Base-by-base conservation (phyloP, 495 filamentous ascomycete genomes). In the Aspergillus sparsus region DNA sequence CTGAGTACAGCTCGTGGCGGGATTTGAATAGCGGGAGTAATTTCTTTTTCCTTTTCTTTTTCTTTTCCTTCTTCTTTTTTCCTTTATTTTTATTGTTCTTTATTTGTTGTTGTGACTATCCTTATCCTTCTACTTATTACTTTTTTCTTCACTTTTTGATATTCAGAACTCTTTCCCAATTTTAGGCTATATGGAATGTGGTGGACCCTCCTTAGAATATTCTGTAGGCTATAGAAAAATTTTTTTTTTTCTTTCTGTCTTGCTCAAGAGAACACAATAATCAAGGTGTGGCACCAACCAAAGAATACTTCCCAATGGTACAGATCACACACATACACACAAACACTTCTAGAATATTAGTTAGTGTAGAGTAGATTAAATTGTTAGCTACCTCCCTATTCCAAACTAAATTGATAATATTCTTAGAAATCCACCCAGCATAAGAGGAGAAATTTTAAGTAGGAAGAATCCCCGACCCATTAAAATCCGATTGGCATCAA, bases 291-390 rank as follows among this genome's bases (percentile, higher is more conserved):
- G 58, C 21, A 51, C 49, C 13, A 41, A 39, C 58, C 50, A 47
- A 37, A 54, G 31, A 60, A 41, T 36, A 1, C 13, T 13, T 39
- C 31, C 50, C 50, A 49, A 60, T 44, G 50, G 58, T 12, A 60
- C 1, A 1, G 3, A 27, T 27, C 21, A 27, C 21, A 27, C 21
- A 27, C 3, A 27, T 3, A 27, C 21, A 27, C 1, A 27, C 21
- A 27, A 50, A 60, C 50, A 42, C 50, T 60, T 60, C 58, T 49
- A 54, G 58, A 60, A 60, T 47, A 49, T 47, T 27, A 12, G 37
- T n/a, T 47, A 39, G 34, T 15, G 42, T 31, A 27, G 21, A 27
- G 21, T 27, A 27, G 13, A 49, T 16, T 45, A 46, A 36, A 21
- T 41, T 37, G 10, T 33, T 45, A 21, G 53, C 41, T 55, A 37